phyloP scores from a whole-genome alignment of 2,329 filamentous ascomycete species.

The Cordyceps cateniannulata region DNA sequence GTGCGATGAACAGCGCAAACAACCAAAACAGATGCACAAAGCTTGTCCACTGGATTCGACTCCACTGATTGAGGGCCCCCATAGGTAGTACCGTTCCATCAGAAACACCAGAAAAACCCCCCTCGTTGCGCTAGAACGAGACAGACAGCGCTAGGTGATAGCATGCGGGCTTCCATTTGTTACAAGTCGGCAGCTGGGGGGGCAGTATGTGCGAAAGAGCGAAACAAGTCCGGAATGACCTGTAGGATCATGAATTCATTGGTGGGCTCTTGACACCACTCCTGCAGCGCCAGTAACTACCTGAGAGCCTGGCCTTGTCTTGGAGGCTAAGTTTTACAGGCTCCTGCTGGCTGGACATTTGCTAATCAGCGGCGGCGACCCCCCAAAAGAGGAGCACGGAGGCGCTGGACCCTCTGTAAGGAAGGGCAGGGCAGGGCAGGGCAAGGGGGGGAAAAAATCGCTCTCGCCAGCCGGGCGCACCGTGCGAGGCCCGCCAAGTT shows the following conservation, averaged over 20 bases:
- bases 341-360: background rate
- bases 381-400: background rate
- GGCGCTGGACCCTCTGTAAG: slow-evolving; percentile 2
- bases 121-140: slow-evolving; percentile 7
- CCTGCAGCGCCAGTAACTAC: too few species aligned
- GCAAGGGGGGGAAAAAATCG: background rate
- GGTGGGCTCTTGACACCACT: background rate
- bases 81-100: background rate
- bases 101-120: background rate
- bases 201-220: background rate
- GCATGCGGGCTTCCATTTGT: background rate
- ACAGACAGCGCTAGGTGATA: slow-evolving; percentile 3
- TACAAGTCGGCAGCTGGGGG: background rate
- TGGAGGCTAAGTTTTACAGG: background rate
- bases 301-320: background rate
- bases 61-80: background rate
- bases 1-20: background rate
- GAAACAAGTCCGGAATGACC: background rate
- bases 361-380: background rate
- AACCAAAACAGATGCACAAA: background rate
- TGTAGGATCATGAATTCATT: background rate
- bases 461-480: slow-evolving; percentile 1
- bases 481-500: slow-evolving; percentile 6
- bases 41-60: background rate
- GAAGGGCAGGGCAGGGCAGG: background rate